Evolutionary conservation across 2,329 filamentous ascomycete species (phyloP).

Genomic region (Apiospora phragmitis): DNA sequence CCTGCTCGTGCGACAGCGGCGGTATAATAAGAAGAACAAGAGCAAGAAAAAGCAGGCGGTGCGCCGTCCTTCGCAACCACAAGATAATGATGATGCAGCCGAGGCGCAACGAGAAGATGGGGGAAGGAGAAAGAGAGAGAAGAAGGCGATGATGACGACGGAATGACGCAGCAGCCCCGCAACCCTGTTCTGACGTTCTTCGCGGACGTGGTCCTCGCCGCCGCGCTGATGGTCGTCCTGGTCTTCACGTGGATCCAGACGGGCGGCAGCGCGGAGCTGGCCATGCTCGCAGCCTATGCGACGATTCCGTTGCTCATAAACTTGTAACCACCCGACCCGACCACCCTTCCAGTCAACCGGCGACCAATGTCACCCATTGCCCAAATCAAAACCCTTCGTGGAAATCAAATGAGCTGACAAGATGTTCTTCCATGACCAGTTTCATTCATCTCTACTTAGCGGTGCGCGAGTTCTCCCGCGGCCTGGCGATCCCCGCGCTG

Average conservation of each 20-base stretch:
- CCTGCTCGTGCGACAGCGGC: slow-evolving; percentile 21
- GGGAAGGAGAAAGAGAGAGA: background rate
- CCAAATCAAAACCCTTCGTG: too few relatives aligned
- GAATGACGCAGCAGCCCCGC: background rate
- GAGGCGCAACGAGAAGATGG: background rate
- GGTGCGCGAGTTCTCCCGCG: slow-evolving; percentile 39
- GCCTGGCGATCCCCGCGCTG: slow-evolving; percentile 39
- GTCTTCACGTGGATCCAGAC: slow-evolving; percentile 41
- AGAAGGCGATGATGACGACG: background rate
- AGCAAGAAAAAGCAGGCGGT: background rate
- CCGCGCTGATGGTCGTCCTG: slow-evolving; percentile 38
- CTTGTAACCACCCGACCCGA: slow-evolving; percentile 34
- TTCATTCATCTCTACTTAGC: slow-evolving; percentile 39
- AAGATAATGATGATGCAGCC: background rate
- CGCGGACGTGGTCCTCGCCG: slow-evolving; percentile 37
- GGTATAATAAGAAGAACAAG: background rate
- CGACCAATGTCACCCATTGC: background rate
- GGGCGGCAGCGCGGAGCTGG: slow-evolving; percentile 29
- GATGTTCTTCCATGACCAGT: slow-evolving; percentile 22
- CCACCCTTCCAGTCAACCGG: background rate
- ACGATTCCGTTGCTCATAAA: slow-evolving; percentile 42
- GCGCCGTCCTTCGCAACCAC: slow-evolving; percentile 14
- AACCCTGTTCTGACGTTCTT: slow-evolving; percentile 35
- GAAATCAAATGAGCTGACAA: slow-evolving; percentile 7
- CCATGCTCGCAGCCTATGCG: slow-evolving; percentile 43